Percentiles rank a stretch among this genome's conserved stretches.
Evolutionary conservation across 192 early-diverging fungal genomes (phyloP).

Genomic region (Powellomyces hirtus): DNA sequence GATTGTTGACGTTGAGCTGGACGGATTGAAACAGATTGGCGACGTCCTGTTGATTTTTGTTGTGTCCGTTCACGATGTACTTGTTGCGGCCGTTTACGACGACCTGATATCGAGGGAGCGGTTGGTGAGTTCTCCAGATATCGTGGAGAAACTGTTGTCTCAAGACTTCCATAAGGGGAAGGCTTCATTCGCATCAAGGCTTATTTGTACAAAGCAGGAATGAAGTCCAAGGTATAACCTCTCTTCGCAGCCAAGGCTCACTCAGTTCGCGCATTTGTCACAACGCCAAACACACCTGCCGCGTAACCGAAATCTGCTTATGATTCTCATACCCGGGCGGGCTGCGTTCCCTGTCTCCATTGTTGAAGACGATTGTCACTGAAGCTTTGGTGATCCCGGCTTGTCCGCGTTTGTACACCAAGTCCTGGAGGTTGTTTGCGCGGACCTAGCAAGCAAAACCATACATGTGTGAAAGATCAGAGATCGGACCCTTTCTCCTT

Average conservation of each 20-base stretch:
- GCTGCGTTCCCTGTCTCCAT: constrained; percentile 76
- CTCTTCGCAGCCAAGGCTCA: too few relatives aligned
- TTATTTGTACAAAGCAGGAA: too few relatives aligned
- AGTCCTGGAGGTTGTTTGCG: constrained; percentile 88
- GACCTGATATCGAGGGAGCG: too few relatives aligned
- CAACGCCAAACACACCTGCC: constrained; percentile 69
- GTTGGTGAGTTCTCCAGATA: too few relatives aligned
- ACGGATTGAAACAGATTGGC: constrained; percentile 94
- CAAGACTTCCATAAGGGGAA: too few relatives aligned
- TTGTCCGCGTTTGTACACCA: constrained; percentile 99
- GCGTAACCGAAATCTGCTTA: constrained; percentile 88
- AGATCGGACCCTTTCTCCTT: too few relatives aligned
- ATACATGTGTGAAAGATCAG: neutral
- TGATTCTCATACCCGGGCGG: constrained; percentile 86
- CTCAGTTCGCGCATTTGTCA: neutral
- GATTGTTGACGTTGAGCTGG: constrained; percentile 98
- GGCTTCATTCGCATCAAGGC: too few relatives aligned
- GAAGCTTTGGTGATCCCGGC: constrained; percentile 98
- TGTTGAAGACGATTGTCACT: constrained; percentile 95
- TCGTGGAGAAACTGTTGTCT: too few relatives aligned
- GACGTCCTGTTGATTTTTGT: constrained; percentile 84
- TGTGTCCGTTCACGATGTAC: constrained; percentile 94
- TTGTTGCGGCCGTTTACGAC: constrained; percentile 92
- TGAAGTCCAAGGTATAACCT: too few relatives aligned
- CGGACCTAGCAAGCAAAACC: constrained; percentile 59